These are phyloP conservation scores for Lentithecium fluviatile DNA, from an alignment of 495 filamentous ascomycete species.

Conservation along the genomic window DNA sequence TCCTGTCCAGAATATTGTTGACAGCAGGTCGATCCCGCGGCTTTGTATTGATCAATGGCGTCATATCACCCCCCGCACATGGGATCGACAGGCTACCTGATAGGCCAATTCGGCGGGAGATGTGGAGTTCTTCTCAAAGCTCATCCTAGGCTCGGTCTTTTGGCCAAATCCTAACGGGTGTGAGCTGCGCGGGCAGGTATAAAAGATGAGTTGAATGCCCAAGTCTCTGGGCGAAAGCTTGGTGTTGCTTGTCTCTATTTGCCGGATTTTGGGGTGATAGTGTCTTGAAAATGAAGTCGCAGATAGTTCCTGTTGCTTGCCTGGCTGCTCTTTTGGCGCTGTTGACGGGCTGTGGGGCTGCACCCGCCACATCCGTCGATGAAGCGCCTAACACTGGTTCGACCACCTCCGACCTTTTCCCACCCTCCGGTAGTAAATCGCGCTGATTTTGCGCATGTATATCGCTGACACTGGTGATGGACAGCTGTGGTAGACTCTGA, in stretches of 20 bases:
- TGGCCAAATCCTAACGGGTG: no score
- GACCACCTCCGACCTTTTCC: neutral
- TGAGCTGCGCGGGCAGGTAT: neutral
- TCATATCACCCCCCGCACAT: no score
- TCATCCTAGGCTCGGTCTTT: no score
- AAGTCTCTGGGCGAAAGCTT: neutral
- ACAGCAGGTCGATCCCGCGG: no score
- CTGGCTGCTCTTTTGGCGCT: neutral
- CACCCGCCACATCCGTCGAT: neutral
- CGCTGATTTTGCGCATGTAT: neutral
- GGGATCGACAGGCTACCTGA: no score
- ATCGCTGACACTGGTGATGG: neutral
- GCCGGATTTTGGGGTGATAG: neutral
- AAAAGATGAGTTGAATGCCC: neutral
- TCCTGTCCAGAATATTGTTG: no score
- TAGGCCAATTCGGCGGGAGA: no score
- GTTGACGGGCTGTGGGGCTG: neutral
- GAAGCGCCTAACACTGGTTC: neutral
- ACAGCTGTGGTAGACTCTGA: slow-evolving; percentile 1
- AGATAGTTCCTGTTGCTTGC: neutral
- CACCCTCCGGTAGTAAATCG: slow-evolving; percentile 10
- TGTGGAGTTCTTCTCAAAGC: no score
- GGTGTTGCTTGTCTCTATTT: neutral
- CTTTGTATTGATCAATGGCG: no score
- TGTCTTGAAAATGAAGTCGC: neutral